Conservation (phyloP, 306 rosid species). For the Erythrophleum fordii region DNA sequence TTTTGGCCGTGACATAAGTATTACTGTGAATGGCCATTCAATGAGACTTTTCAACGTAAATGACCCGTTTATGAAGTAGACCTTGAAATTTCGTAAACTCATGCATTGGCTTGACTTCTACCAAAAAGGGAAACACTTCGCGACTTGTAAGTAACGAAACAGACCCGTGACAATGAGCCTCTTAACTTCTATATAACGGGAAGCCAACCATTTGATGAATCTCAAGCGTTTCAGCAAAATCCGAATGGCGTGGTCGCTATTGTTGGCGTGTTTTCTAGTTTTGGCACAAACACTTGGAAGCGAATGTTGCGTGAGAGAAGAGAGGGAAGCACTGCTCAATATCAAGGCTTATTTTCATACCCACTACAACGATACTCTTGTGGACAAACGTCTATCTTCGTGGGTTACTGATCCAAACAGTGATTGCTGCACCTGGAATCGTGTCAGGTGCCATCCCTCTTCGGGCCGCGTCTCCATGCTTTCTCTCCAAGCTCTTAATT, state of each 20-base stretch:
- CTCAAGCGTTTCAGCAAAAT: neutral
- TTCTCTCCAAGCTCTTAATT: neutral
- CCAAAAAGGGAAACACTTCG: too few species aligned
- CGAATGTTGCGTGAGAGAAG: conserved; percentile 1
- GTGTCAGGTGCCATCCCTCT: neutral
- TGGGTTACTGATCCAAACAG: neutral
- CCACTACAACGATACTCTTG: neutral
- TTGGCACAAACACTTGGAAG: neutral
- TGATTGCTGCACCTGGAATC: neutral
- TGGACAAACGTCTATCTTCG: neutral
- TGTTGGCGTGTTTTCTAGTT: neutral
- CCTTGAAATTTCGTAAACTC: neutral
- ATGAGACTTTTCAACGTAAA: neutral
- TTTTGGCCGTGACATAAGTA: too few species aligned
- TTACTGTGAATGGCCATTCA: too few species aligned
- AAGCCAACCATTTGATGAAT: neutral
- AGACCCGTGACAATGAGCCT: neutral
- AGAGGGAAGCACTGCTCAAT: neutral
- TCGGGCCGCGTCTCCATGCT: neutral
- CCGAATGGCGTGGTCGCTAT: neutral
- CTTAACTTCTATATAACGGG: neutral
- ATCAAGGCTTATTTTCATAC: neutral
- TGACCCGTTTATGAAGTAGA: neutral
- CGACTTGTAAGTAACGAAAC: neutral
- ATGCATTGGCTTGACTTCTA: neutral